phyloP scores from a whole-genome alignment of 768 basidiomycete species.

The Rhodocollybia butyracea region DNA sequence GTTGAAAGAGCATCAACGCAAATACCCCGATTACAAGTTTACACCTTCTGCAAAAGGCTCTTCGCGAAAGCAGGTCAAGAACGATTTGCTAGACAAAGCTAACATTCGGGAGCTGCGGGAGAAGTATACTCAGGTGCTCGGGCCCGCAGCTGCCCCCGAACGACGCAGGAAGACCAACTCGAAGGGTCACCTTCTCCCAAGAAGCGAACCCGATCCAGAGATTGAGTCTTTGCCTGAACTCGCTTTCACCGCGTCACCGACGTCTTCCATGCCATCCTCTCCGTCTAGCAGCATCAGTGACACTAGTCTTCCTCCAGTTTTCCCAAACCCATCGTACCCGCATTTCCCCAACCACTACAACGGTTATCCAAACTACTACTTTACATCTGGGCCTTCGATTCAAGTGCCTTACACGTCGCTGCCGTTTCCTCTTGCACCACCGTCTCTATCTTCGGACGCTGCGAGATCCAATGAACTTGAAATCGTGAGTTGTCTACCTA shows the following conservation, averaged over 20 bases:
- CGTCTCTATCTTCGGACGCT: background rate
- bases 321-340: conserved; percentile 1
- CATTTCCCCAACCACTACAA: background rate
- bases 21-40: conserved; percentile 64
- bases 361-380: too few species aligned
- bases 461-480: background rate
- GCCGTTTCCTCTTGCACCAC: background rate
- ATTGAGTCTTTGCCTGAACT: background rate
- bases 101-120: conserved; percentile 31
- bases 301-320: background rate
- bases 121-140: conserved; percentile 27
- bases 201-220: background rate
- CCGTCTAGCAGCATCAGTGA: background rate
- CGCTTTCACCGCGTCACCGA: background rate
- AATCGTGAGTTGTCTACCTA: background rate
- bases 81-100: conserved; percentile 12
- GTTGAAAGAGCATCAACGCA: conserved; percentile 42
- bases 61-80: conserved; percentile 12
- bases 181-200: conserved; percentile 11
- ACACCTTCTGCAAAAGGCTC: conserved; percentile 43
- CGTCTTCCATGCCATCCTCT: background rate
- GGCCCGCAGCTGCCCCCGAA: conserved; percentile 29
- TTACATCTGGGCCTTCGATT: background rate
- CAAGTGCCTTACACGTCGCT: background rate
- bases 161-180: conserved; percentile 15